Conservation (phyloP, 331 rosid genomes). For the Malus hybrid region DNA sequence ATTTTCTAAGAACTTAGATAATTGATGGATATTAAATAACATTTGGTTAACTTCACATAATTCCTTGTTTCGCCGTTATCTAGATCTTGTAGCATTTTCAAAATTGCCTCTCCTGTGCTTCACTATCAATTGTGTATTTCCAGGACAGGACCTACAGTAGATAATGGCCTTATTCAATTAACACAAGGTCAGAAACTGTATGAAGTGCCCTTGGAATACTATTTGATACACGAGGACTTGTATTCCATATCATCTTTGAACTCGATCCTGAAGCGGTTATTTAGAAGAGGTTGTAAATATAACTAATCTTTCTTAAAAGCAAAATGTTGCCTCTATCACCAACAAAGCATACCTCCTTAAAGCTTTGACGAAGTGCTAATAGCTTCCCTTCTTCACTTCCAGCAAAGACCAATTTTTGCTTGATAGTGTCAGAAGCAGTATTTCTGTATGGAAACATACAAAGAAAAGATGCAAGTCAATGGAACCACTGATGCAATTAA, state of each 20-base stretch:
- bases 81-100: neutral
- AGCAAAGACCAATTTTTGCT: constrained; percentile 74
- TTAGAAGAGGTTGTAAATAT: neutral
- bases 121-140: no score
- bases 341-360: constrained; percentile 57
- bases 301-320: neutral
- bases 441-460: constrained; percentile 51
- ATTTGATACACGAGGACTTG: neutral
- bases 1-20: neutral
- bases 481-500: constrained; percentile 2
- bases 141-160: neutral
- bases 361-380: constrained; percentile 82
- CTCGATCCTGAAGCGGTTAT: neutral
- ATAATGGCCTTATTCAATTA: neutral
- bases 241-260: neutral
- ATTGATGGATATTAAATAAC: neutral
- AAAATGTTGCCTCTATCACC: neutral
- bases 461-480: neutral
- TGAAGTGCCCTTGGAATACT: neutral
- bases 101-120: neutral
- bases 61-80: neutral
- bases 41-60: neutral
- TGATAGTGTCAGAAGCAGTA: constrained; percentile 77
- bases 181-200: neutral
- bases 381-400: constrained; percentile 98